A percentile compares a stretch with the other conserved stretches of the same genome.
phyloP scores from a whole-genome alignment of 345 rosid genomes.

The Populus ilicifolia region DNA sequence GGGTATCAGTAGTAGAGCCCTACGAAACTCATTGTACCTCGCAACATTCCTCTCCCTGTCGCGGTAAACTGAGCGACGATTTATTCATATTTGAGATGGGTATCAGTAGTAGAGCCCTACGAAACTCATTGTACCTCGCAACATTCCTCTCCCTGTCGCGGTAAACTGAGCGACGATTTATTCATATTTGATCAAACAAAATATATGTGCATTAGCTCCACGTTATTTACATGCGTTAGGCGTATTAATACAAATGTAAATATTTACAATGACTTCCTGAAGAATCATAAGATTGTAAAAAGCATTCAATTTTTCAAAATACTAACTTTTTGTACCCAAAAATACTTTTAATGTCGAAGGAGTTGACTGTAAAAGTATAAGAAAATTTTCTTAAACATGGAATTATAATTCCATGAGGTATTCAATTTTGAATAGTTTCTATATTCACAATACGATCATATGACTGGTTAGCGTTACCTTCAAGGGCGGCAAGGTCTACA shows the following conservation, averaged over 20 bases:
- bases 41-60: constrained; percentile 62
- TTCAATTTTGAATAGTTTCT: too few species aligned
- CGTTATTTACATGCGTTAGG: neutral
- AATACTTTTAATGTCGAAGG: too few species aligned
- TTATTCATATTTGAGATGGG: constrained; percentile 23
- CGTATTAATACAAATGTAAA: neutral
- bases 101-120: constrained; percentile 38
- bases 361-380: too few species aligned
- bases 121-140: constrained; percentile 51
- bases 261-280: neutral
- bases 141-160: constrained; percentile 64
- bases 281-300: too few species aligned
- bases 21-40: constrained; percentile 51
- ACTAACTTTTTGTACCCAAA: too few species aligned
- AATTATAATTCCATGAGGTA: too few species aligned
- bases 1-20: constrained; percentile 41
- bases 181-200: neutral
- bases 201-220: neutral
- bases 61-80: constrained; percentile 38
- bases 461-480: constrained; percentile 25
- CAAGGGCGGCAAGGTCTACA: constrained; percentile 50
- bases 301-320: too few species aligned
- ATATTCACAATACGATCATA: neutral
- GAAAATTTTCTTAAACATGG: too few species aligned
- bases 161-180: constrained; percentile 29